Evolutionary conservation across 257 asterid species (phyloP).

Genomic region (Catharanthus roseus): DNA sequence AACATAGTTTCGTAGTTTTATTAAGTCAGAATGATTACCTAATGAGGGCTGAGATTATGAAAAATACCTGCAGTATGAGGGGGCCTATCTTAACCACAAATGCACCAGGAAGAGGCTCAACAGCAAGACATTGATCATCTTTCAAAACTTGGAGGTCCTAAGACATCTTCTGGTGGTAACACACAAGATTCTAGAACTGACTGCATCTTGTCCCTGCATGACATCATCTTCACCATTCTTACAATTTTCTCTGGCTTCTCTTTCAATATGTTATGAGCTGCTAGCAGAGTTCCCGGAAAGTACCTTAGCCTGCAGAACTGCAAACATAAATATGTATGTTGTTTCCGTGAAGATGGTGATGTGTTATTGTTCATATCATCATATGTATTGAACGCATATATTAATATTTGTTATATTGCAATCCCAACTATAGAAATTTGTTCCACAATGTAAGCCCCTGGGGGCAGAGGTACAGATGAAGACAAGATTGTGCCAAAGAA

Average conservation of each 20-base stretch:
- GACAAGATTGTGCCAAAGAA: not conserved
- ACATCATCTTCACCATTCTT: not conserved
- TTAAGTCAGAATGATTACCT: not conserved
- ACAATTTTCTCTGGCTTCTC: not conserved
- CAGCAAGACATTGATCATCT: not conserved
- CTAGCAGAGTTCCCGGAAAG: not conserved
- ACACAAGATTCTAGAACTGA: no score
- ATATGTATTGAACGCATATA: not conserved
- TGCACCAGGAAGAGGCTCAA: not conserved
- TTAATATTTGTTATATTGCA: not conserved
- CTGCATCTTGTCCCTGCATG: not conserved
- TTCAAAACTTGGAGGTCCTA: not conserved
- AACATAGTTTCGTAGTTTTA: not conserved
- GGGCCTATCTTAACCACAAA: not conserved
- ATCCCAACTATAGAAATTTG: not conserved
- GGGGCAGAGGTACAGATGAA: not conserved
- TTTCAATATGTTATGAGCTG: no score
- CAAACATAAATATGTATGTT: not conserved
- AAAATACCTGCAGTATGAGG: not conserved
- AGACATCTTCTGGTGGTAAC: not conserved
- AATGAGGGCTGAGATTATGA: not conserved
- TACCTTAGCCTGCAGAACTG: not conserved
- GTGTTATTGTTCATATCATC: no score
- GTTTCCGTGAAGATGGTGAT: not conserved
- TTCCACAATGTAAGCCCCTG: not conserved